Base-by-base conservation (phyloP, 2,329 filamentous ascomycete genomes). In the Mycogone perniciosa region DNA sequence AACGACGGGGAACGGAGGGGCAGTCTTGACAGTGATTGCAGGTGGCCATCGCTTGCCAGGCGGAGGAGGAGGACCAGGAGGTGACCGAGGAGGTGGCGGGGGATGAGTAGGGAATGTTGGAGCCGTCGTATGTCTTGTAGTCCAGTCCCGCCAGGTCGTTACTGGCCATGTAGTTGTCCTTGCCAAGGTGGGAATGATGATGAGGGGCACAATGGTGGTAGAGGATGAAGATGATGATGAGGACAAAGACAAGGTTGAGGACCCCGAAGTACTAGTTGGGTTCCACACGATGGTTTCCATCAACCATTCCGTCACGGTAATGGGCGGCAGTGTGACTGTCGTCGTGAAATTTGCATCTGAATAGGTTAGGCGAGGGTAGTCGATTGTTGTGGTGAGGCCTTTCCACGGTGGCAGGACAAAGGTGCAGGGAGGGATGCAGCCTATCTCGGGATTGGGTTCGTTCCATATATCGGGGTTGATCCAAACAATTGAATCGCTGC, bases 351-450 rank as follows among this genome's bases (percentile, higher is more conserved):
- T 53, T 5, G 54, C 64, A 6, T 52, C 3, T 55, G 57, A 66
- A 37, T 65, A 59, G 2, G 65, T 68, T 6, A 67, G 52, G 7
- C 61, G 44, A 2, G 66, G 64, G 50, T 61, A 66, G 49, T 67
- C 55, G 38, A 67, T 55, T 10, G 56, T 61, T 30, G 54, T 62
- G 4, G 62, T 67, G 3, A 61, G 59, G 2, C 56, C 44, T 0
- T 55, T 61, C 56, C 57, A 67, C 0, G 60, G 59, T 4, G 64
- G 65, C 1, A 67, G 47, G 51, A 58, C 56, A 46, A 64, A 56
- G 20, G 13, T 44, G 53, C 64, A 68, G 10, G 64, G 64, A 20
- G 58, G 53, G 4, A 42, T 31, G 56, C 64, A 68, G 8, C 58
- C 57, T 44, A 67, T 62, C 4, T 47, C 7, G 0, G 65, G 64